Conservation (phyloP, 2,329 filamentous ascomycete species). For the Penicillium sp. region DNA sequence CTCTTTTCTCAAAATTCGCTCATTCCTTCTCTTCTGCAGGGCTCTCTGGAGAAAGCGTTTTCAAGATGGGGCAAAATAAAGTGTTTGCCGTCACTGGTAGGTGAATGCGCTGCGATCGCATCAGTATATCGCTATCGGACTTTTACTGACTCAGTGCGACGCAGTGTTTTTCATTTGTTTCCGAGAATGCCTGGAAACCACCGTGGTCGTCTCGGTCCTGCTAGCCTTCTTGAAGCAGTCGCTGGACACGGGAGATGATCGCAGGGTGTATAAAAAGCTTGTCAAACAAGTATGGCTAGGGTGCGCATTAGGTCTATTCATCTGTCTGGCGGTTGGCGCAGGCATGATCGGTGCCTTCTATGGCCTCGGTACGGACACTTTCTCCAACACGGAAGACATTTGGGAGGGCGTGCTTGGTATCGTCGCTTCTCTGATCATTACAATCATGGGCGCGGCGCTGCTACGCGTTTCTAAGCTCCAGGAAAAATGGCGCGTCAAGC, state of each 20-base stretch:
- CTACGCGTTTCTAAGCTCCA: conserved; percentile 79
- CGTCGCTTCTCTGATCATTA: conserved; percentile 74
- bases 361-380: conserved; percentile 62
- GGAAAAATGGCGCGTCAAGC: conserved; percentile 79
- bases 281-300: conserved; percentile 54
- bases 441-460: conserved; percentile 72
- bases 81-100: conserved; percentile 22
- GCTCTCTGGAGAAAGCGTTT: background rate
- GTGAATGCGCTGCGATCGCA: background rate
- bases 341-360: conserved; percentile 72
- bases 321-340: conserved; percentile 62
- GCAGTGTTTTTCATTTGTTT: conserved; percentile 47
- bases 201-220: conserved; percentile 80
- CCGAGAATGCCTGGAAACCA: conserved; percentile 76
- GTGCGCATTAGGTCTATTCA: conserved; percentile 57
- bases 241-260: conserved; percentile 61
- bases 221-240: conserved; percentile 81
- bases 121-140: background rate
- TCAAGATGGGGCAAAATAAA: conserved; percentile 19
- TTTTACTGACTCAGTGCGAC: background rate
- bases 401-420: conserved; percentile 78
- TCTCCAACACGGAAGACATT: conserved; percentile 65
- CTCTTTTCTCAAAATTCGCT: background rate
- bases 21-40: background rate
- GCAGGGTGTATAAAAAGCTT: conserved; percentile 61